Conservation (phyloP, 2,329 filamentous ascomycete genomes). For the Claviceps capensis region DNA sequence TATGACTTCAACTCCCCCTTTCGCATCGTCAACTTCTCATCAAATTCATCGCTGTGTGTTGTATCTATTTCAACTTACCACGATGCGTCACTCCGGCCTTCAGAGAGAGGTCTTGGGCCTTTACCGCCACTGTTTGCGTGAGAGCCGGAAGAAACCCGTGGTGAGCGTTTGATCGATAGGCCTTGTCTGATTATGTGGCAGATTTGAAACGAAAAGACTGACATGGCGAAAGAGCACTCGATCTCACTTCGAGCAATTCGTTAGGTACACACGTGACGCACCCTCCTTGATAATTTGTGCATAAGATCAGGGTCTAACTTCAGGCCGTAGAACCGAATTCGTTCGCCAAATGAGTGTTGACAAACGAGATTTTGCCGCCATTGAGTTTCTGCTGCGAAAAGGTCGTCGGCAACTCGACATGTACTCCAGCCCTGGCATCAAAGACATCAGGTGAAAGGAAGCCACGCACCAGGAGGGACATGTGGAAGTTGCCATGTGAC, state of each 20-base stretch:
- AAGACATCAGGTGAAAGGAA: constrained; percentile 31
- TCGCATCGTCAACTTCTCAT: not conserved
- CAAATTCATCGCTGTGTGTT: not conserved
- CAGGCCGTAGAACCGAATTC: constrained; percentile 46
- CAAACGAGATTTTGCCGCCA: constrained; percentile 73
- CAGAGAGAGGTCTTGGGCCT: constrained; percentile 23
- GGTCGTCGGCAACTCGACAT: constrained; percentile 69
- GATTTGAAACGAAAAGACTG: not conserved
- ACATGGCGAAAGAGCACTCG: constrained; percentile 5
- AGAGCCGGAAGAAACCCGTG: constrained; percentile 64
- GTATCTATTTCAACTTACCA: not conserved
- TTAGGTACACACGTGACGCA: constrained; percentile 32
- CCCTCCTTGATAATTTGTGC: not conserved
- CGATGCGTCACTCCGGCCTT: constrained; percentile 11
- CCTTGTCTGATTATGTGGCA: not conserved
- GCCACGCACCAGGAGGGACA: not conserved
- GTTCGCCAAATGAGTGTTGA: constrained; percentile 52
- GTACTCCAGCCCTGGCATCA: constrained; percentile 69
- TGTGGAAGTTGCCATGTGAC: not conserved
- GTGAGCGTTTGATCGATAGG: constrained; percentile 27
- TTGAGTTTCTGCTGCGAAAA: constrained; percentile 75
- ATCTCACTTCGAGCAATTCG: constrained; percentile 49
- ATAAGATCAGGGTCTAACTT: not conserved
- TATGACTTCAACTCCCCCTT: not conserved
- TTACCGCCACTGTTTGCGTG: constrained; percentile 75